Conservation (phyloP, 306 rosid species). For the Malus orientalis region DNA sequence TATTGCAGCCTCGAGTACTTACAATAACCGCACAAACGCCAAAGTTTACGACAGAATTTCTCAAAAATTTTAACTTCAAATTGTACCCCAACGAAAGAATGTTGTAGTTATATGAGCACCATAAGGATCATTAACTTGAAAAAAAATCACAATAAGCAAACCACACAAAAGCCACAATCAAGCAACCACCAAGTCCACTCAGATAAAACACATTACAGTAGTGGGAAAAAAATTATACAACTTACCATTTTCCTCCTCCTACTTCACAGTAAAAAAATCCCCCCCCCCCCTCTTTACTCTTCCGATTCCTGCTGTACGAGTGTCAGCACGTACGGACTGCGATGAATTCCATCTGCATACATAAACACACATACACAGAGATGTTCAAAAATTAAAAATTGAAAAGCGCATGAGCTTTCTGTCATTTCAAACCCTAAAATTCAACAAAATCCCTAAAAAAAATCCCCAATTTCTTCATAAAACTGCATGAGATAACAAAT, state of each 20-base stretch:
- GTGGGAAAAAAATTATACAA: neutral
- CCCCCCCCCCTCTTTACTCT: neutral
- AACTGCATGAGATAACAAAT: conserved; percentile 1
- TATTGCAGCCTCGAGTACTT: neutral
- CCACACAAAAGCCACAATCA: neutral
- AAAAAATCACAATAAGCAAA: neutral
- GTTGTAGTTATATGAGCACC: neutral
- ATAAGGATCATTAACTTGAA: neutral
- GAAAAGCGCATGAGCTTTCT: neutral
- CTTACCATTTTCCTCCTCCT: conserved; percentile 21
- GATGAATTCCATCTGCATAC: neutral
- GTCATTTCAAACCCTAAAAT: neutral
- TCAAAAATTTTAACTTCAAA: neutral
- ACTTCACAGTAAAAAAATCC: neutral
- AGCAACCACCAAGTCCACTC: neutral
- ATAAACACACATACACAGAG: neutral
- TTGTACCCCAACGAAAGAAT: neutral
- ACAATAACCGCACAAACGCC: neutral
- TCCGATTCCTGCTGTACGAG: neutral
- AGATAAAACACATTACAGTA: neutral
- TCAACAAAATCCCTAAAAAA: neutral
- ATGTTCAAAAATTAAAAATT: neutral
- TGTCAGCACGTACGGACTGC: neutral
- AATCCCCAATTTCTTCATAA: neutral
- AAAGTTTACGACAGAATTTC: neutral